Evolutionary conservation across 306 rosid genomes (phyloP).

Genomic region (Malus fusca): DNA sequence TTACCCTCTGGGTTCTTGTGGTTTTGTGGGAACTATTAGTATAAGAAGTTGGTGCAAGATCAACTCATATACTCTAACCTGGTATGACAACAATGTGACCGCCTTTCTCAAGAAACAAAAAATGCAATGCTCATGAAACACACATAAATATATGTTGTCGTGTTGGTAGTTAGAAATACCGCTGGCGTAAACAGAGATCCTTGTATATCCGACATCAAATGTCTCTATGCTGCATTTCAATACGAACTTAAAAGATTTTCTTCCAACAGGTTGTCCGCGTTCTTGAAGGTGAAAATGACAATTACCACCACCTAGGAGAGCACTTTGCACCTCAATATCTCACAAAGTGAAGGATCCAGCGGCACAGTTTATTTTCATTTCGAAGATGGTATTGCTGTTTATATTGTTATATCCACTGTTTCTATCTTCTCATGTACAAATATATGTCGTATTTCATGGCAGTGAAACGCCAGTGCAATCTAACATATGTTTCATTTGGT

Average conservation of each 20-base stretch:
- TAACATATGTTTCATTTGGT: neutral
- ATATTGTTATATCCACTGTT: neutral
- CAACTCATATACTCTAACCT: neutral
- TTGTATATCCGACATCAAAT: neutral
- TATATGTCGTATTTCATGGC: neutral
- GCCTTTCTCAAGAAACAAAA: too few species aligned
- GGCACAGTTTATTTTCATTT: neutral
- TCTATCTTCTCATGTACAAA: neutral
- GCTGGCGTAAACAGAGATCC: neutral
- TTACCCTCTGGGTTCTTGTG: neutral
- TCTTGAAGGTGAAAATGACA: conserved; percentile 63
- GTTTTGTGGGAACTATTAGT: neutral
- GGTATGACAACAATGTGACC: neutral
- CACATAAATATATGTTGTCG: too few species aligned
- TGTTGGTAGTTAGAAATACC: neutral
- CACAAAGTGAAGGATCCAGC: conserved; percentile 17
- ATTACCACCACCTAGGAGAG: conserved; percentile 42
- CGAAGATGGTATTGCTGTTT: neutral
- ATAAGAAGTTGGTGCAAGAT: neutral
- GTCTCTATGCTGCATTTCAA: neutral
- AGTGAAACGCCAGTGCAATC: neutral
- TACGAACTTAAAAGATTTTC: neutral
- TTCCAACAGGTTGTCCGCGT: conserved; percentile 62
- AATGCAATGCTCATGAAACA: too few species aligned
- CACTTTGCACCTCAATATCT: conserved; percentile 26